phyloP scores from a whole-genome alignment of 2,329 filamentous ascomycete species.

The Penicillium sp. region DNA sequence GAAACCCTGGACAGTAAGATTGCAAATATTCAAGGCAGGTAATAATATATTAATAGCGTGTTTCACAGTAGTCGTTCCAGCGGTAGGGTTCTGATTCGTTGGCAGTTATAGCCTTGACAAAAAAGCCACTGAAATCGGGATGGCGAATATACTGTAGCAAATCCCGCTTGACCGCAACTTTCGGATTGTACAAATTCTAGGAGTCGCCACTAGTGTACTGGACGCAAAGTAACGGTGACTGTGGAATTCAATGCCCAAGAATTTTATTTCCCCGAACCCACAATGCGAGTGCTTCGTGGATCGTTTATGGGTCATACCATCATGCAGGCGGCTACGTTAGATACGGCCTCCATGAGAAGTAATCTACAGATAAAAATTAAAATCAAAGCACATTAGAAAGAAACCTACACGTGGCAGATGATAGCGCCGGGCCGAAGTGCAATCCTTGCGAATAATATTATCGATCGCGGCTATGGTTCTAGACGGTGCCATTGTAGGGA shows the following conservation, averaged over 20 bases:
- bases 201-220: slow-evolving; percentile 25
- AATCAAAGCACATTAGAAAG: neutral
- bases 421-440: slow-evolving; percentile 5
- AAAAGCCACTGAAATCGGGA: neutral
- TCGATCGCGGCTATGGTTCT: neutral
- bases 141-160: slow-evolving; percentile 8
- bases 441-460: neutral
- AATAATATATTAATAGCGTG: neutral
- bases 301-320: neutral
- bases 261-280: neutral
- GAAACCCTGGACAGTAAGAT: neutral
- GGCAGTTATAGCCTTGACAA: neutral
- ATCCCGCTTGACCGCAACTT: slow-evolving; percentile 17
- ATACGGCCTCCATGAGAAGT: neutral
- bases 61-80: slow-evolving; percentile 3
- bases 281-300: neutral
- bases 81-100: neutral
- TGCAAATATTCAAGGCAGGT: neutral
- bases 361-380: neutral
- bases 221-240: neutral
- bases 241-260: neutral
- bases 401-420: slow-evolving; percentile 13
- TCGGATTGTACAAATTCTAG: neutral
- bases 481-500: neutral
- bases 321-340: slow-evolving; percentile 1